Conservation (phyloP, 352 stramenopile genomes). For the Stramenopiles sp. region DNA sequence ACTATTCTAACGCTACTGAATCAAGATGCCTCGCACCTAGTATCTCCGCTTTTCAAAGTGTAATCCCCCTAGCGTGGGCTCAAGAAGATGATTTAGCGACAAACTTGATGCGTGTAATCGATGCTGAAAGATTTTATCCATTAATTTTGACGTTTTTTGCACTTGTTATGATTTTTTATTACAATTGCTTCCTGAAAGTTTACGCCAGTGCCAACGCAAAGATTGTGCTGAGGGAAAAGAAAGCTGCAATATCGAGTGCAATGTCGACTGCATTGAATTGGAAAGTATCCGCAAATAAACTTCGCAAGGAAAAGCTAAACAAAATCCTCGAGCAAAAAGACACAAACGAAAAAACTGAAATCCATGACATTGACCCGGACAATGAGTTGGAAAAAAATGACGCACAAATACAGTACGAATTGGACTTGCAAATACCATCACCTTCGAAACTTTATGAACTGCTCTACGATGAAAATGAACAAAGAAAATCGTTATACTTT, state of each 20-base stretch:
- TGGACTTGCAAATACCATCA: background rate
- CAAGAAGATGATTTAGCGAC: background rate
- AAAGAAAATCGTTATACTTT: background rate
- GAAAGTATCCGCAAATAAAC: background rate
- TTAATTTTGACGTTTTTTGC: background rate
- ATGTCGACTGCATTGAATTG: slow-evolving; percentile 6
- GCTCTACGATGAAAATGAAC: slow-evolving; percentile 3
- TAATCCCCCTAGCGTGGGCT: background rate
- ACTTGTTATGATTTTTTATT: background rate
- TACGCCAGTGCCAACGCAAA: background rate
- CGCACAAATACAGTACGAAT: background rate
- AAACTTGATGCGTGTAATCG: background rate
- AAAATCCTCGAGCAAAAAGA: background rate
- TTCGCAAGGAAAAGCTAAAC: background rate
- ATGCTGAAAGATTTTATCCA: background rate
- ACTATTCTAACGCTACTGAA: too few species aligned
- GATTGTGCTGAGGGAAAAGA: background rate
- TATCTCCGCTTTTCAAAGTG: too few species aligned
- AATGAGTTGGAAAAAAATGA: background rate
- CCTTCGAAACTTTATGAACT: background rate
- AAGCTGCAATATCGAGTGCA: background rate
- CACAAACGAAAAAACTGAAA: background rate
- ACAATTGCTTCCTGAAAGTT: background rate
- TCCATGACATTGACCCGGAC: background rate
- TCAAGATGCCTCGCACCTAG: too few species aligned